Evolutionary conservation across 805 yeast genomes (phyloP).

Genomic region (Yamadazyma takamatsuzukensis): DNA sequence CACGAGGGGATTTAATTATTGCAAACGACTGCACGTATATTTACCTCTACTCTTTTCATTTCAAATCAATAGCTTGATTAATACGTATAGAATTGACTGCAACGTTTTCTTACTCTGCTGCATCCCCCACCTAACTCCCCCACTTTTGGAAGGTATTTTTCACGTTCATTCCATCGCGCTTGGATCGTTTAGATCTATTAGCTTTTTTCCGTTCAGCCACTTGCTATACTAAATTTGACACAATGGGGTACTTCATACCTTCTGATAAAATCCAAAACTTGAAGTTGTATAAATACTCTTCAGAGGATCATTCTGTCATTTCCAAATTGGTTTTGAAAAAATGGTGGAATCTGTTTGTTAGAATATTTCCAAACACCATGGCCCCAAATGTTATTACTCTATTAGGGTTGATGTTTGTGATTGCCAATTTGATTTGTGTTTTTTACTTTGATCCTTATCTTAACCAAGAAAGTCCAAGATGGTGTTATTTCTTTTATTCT

Average conservation of each 20-base stretch:
- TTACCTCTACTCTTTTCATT: too few species aligned
- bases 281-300: conserved; percentile 60
- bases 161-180: too few species aligned
- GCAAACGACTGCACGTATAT: too few species aligned
- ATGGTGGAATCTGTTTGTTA: conserved; percentile 74
- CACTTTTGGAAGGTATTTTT: too few species aligned
- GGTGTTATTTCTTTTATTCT: conserved; percentile 78
- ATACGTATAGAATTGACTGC: too few species aligned
- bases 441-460: conserved; percentile 72
- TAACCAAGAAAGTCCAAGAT: conserved; percentile 57
- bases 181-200: too few species aligned
- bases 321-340: conserved; percentile 75
- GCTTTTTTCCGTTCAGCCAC: too few species aligned
- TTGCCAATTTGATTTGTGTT: conserved; percentile 59
- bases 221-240: too few species aligned
- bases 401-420: conserved; percentile 69
- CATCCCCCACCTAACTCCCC: too few species aligned
- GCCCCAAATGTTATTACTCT: conserved; percentile 92
- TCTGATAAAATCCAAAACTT: conserved; percentile 46
- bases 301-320: conserved; percentile 77
- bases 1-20: too few species aligned
- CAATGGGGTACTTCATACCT: conserved; percentile 68
- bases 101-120: too few species aligned
- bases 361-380: conserved; percentile 77
- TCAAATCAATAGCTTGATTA: too few species aligned